Percentiles rank a stretch among this genome's conserved stretches.
phyloP scores from a whole-genome alignment of 2,329 filamentous ascomycete species.

The Amylocarpus encephaloides region DNA sequence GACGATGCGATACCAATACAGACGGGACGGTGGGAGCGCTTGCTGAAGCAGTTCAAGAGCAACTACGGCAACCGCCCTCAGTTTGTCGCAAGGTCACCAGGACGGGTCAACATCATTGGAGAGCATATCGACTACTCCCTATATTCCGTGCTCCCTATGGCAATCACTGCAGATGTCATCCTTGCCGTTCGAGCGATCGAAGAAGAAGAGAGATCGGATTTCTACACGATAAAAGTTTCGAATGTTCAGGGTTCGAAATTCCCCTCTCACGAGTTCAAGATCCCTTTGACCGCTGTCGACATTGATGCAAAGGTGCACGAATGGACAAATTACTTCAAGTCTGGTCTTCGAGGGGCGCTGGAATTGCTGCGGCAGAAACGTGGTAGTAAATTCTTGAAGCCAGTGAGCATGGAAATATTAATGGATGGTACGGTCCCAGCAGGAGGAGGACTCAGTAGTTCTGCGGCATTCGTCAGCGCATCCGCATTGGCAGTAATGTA shows the following conservation, averaged over 20 bases:
- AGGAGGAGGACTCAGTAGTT: constrained; percentile 87
- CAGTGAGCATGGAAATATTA: constrained; percentile 76
- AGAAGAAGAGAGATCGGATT: constrained; percentile 42
- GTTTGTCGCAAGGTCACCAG: constrained; percentile 85
- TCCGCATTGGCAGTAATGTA: constrained; percentile 82
- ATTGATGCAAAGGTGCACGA: constrained; percentile 83
- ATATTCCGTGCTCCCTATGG: constrained; percentile 93
- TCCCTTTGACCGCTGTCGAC: constrained; percentile 59
- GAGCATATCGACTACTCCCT: constrained; percentile 99
- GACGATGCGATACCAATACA: constrained; percentile 62
- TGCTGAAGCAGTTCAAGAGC: constrained; percentile 65
- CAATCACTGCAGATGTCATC: constrained; percentile 84
- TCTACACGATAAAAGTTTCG: constrained; percentile 66
- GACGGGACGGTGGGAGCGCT: constrained; percentile 65
- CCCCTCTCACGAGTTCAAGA: constrained; percentile 64
- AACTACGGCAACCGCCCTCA: constrained; percentile 64
- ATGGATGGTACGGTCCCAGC: constrained; percentile 89
- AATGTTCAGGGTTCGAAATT: constrained; percentile 77
- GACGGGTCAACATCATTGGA: constrained; percentile 95
- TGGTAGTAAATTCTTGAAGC: constrained; percentile 48
- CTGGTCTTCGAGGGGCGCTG: constrained; percentile 76
- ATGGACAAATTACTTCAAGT: constrained; percentile 99
- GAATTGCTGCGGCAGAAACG: constrained; percentile 66
- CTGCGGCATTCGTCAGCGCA: constrained; percentile 87
- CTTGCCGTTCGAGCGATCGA: constrained; percentile 63